Conservation (phyloP, 805 yeast genomes). For the Saccharomyces kudriavzevii region DNA sequence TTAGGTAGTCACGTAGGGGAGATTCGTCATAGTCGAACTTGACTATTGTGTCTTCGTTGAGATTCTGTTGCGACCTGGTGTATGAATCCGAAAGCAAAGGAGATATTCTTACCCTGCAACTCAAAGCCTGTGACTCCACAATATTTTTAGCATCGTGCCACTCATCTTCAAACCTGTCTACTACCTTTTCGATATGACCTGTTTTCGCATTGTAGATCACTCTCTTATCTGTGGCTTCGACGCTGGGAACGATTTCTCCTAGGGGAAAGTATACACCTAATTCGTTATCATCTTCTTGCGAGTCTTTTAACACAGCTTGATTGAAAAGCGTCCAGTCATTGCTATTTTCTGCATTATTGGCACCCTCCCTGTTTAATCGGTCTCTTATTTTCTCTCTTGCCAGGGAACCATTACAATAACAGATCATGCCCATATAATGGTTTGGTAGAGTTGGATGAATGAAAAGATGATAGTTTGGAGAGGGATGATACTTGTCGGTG, state of each 20-base stretch:
- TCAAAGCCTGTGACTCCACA: constrained; percentile 78
- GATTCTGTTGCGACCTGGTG: background rate
- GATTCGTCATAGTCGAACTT: constrained; percentile 31
- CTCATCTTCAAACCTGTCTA: constrained; percentile 37
- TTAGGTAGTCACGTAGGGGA: constrained; percentile 19
- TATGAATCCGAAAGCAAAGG: constrained; percentile 50
- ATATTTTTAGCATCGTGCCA: constrained; percentile 68
- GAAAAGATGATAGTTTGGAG: constrained; percentile 76
- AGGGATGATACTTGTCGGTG: constrained; percentile 69
- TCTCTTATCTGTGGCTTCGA: constrained; percentile 53
- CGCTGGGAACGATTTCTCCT: constrained; percentile 88
- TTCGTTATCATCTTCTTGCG: constrained; percentile 37
- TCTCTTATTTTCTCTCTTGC: constrained; percentile 76
- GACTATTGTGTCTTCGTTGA: constrained; percentile 10
- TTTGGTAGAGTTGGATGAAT: constrained; percentile 73
- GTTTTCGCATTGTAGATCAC: constrained; percentile 33
- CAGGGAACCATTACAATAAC: constrained; percentile 84
- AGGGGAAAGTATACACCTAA: constrained; percentile 80
- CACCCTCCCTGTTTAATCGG: constrained; percentile 27
- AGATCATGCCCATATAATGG: constrained; percentile 89
- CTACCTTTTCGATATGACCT: constrained; percentile 24
- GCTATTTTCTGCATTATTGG: constrained; percentile 32
- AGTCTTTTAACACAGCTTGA: constrained; percentile 30
- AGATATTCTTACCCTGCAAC: constrained; percentile 72
- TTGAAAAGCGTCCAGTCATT: constrained; percentile 58